Evolutionary conservation across 257 asterid genomes (phyloP), one percentile per base, ranked within the genome.

Genomic region (Fraxinus pennsylvanica): DNA sequence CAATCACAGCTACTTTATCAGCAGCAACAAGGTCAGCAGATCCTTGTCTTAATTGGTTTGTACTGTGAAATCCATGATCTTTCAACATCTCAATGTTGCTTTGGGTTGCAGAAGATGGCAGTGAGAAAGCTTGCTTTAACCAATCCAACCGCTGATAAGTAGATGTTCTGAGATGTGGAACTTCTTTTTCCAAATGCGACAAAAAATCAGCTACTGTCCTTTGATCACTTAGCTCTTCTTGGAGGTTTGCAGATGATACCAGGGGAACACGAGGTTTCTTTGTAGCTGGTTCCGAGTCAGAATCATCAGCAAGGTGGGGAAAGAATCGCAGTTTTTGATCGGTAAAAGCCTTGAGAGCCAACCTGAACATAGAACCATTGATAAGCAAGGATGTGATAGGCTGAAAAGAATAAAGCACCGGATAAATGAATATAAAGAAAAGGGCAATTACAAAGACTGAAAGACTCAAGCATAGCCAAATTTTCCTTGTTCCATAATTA

Each of bases 321-420:
- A 95, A 95, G 80, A 91, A 91, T 66, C 91, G 91, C 80, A 88
- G 84, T 77, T 95, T 95, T 86, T 95, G 98, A 87, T 92, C 97
- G 38, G 90, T 88, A 80, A 95, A 95, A 54, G 97, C 98, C 83
- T 90, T 91, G 36, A 95, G 97, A 82, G 99, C 99, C 90, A 95
- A 89, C 84, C 98, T 94, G 90, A 78, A 63, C 33, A 43, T 35
- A 61, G 70, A 54, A 41, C 19, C 57, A 73, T 6, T 15, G 71
- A 74, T 2, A 61, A 17, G 41, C n/a, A 27, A 57, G 30, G 3
- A 27, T n/a, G 25, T 43, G 41, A 73, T 39, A 43, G 21, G 54
- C 35, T 43, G 67, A 72, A 72, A 72, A 73, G 4, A 32, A n/a
- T 50, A 33, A 30, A 54, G 77, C 19, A n/a, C 39, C 35, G 0